Base-by-base conservation (phyloP, 768 basidiomycete genomes). In the Panaeolus papilionaceus region DNA sequence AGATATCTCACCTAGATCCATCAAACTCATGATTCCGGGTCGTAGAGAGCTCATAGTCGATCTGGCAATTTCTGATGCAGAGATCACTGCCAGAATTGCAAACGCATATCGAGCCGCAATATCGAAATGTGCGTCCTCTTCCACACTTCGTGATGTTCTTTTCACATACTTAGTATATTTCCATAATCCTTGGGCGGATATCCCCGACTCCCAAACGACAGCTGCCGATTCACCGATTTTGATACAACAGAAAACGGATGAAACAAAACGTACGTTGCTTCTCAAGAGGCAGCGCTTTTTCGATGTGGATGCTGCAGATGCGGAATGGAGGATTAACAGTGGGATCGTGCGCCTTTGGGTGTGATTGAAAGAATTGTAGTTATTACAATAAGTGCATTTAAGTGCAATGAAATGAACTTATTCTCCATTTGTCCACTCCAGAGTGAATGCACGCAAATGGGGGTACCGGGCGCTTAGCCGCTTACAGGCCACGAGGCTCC, bases 291-390 rank as follows among this genome's bases (percentile, higher is more conserved):
- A 85, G 71, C 79, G 88, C 5, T 81, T 83, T 44, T 81, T 93
- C 16, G 83, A 91, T 66, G 86, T 92, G 0, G 89, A 92, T 26
- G 75, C 72, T 2, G 91, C 91, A 0, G 79, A 74, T 58, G 91
- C 90, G 7, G 88, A 92, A 74, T 94, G 92, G 92, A 82, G 80
- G 39, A 82, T 92, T 23, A 84, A 79, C 6, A 85, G 89, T 58
- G 81, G 79, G 8, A 68, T 78, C 54, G 74, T 93, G 16, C 26
- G 54, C 3, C 20, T 58, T 9, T 45, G 63, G 40, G 45, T 44
- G 2, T 64, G 23, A 42, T 6, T 26, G 23, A 37, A 3, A 64
- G 39, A 26, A 12, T 5, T 38, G 5, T 44, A n/a, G 18, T 44
- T 44, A n/a, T 26, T 44, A 44, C 18, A 6, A 39, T 42, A 44